Conservation (phyloP, 2,329 filamentous ascomycete genomes). For the Lachnellula suecica region DNA sequence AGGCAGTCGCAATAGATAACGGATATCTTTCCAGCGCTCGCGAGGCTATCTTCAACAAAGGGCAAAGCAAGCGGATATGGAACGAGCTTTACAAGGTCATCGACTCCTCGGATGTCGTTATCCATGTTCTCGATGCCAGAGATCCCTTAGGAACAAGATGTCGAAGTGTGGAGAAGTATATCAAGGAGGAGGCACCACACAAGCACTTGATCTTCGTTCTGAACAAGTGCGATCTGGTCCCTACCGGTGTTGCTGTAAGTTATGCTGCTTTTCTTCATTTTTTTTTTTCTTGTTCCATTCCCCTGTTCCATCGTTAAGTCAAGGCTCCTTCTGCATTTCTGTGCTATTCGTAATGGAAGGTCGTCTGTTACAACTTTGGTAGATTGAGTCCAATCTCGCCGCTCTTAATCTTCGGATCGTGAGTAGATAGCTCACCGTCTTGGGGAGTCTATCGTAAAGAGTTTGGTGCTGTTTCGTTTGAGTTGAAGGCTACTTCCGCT, state of each 20-base stretch:
- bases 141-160: conserved; percentile 90
- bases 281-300: conserved; percentile 13
- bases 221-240: conserved; percentile 92
- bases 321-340: conserved; percentile 68
- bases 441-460: conserved; percentile 74
- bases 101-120: conserved; percentile 91
- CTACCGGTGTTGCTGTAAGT: conserved; percentile 94
- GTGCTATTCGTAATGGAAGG: conserved; percentile 67
- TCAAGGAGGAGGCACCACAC: conserved; percentile 88
- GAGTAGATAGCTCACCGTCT: conserved; percentile 81
- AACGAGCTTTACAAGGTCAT: conserved; percentile 96
- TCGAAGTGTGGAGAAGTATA: conserved; percentile 87
- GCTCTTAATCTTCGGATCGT: conserved; percentile 58
- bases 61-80: conserved; percentile 94
- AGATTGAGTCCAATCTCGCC: conserved; percentile 78
- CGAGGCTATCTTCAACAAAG: conserved; percentile 90
- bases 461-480: conserved; percentile 78
- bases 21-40: conserved; percentile 61
- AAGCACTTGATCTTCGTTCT: conserved; percentile 91
- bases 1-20: conserved; percentile 39
- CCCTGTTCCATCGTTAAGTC: conserved; percentile 72
- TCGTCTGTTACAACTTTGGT: conserved; percentile 99
- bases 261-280: conserved; percentile 7
- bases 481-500: conserved; percentile 89
- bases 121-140: conserved; percentile 90